Conservation (phyloP, 2,329 filamentous ascomycete genomes). For the Penicillium sp. region DNA sequence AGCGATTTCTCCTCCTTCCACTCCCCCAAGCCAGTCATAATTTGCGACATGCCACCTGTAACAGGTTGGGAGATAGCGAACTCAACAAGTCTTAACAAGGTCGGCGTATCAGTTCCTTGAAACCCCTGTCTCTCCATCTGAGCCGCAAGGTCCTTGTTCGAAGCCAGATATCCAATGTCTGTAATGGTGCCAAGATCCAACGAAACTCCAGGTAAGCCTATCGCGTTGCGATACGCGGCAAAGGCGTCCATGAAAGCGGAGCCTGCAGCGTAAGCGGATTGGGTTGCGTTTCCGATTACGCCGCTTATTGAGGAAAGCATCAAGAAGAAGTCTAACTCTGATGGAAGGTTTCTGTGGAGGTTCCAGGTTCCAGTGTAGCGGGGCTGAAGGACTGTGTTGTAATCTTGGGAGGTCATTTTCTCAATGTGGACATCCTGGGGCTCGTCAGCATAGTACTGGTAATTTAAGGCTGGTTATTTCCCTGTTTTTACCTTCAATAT, state of each 20-base stretch:
- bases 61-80: constrained; percentile 11
- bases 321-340: constrained; percentile 40
- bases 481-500: constrained; percentile 19
- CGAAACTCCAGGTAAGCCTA: constrained; percentile 25
- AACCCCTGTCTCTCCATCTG: constrained; percentile 26
- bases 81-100: constrained; percentile 19
- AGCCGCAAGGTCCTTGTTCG: constrained; percentile 17
- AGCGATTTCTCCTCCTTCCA: constrained; percentile 22
- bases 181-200: constrained; percentile 32
- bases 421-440: constrained; percentile 32
- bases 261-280: constrained; percentile 44
- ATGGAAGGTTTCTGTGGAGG: constrained; percentile 24
- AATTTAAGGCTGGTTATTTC: background rate
- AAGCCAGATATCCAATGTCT: constrained; percentile 26
- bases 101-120: constrained; percentile 19
- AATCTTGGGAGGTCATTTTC: constrained; percentile 36
- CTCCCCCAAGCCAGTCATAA: constrained; percentile 25
- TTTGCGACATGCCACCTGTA: constrained; percentile 5
- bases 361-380: constrained; percentile 35
- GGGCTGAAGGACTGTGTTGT: constrained; percentile 29
- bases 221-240: constrained; percentile 24
- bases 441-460: background rate
- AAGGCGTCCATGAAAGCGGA: constrained; percentile 37
- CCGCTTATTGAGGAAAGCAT: constrained; percentile 41
- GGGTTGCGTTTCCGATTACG: constrained; percentile 45